phyloP scores from a whole-genome alignment of 306 rosid genomes.

The Prunus persica region DNA sequence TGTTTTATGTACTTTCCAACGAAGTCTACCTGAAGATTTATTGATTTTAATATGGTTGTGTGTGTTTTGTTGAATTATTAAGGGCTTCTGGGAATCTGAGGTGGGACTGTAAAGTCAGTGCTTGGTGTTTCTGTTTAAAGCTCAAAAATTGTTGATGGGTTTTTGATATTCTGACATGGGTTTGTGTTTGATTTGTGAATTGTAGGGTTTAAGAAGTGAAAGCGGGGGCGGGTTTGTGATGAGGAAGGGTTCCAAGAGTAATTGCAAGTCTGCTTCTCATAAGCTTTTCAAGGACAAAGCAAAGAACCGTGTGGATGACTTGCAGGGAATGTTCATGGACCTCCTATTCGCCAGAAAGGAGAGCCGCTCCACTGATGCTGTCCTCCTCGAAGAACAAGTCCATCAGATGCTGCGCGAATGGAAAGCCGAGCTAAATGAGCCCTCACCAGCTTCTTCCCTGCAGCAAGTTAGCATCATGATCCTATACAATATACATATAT shows the following conservation, averaged over 20 bases:
- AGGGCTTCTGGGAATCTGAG: conserved; percentile 18
- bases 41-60: not conserved
- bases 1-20: not conserved
- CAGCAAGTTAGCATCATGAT: conserved; percentile 69
- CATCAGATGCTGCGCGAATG: conserved; percentile 99
- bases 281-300: conserved; percentile 94
- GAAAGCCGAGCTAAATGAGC: conserved; percentile 95
- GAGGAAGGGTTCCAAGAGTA: conserved; percentile 87
- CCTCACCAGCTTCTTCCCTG: conserved; percentile 93
- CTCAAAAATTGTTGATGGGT: not conserved
- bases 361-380: conserved; percentile 73
- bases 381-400: conserved; percentile 93
- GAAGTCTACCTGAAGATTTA: not conserved
- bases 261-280: conserved; percentile 93
- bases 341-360: conserved; percentile 97
- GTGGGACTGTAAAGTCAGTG: not conserved
- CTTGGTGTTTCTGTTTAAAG: too few relatives aligned
- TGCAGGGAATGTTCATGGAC: conserved; percentile 80
- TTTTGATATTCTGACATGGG: conserved; percentile 18
- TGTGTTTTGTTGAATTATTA: too few relatives aligned
- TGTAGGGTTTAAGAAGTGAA: conserved; percentile 34
- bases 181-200: conserved; percentile 28
- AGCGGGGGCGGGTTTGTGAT: conserved; percentile 39
- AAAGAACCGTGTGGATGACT: conserved; percentile 92
- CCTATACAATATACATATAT: conserved; percentile 16